Conservation (phyloP, 768 basidiomycete genomes). For the Cubamyces lactineus region DNA sequence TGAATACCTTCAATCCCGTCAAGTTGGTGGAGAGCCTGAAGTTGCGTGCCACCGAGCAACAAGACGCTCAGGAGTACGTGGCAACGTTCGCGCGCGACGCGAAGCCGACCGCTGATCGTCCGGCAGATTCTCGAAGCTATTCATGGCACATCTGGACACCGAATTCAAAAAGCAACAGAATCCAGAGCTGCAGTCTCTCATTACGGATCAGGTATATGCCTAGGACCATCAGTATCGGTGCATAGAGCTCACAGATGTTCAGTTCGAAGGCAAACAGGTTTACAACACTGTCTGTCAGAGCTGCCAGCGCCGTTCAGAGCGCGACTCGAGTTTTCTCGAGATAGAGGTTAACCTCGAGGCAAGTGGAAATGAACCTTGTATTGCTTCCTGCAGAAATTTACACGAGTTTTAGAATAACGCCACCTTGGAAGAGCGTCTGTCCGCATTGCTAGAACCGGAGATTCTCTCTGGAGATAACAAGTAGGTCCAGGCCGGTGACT, state of each 20-base stretch:
- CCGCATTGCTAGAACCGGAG: slow-evolving; percentile 69
- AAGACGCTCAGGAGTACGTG: slow-evolving; percentile 93
- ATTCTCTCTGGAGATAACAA: slow-evolving; percentile 80
- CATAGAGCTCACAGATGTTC: slow-evolving; percentile 7
- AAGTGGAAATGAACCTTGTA: slow-evolving; percentile 13
- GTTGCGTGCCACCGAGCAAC: slow-evolving; percentile 83
- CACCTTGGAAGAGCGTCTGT: slow-evolving; percentile 73
- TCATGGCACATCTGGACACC: slow-evolving; percentile 84
- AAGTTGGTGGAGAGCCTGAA: slow-evolving; percentile 85
- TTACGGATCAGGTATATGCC: slow-evolving; percentile 68
- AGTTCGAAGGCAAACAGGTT: slow-evolving; percentile 88
- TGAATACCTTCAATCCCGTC: slow-evolving; percentile 78
- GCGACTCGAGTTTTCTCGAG: slow-evolving; percentile 76
- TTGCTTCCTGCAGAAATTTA: not conserved
- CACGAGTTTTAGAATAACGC: slow-evolving; percentile 58
- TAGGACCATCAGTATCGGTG: slow-evolving; percentile 8
- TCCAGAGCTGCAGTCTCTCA: slow-evolving; percentile 62
- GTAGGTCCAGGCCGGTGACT: slow-evolving; percentile 44
- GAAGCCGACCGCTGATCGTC: not conserved
- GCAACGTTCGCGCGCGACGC: not conserved
- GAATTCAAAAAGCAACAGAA: slow-evolving; percentile 85
- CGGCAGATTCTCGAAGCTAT: slow-evolving; percentile 88
- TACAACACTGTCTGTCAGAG: slow-evolving; percentile 79
- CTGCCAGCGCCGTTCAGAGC: slow-evolving; percentile 73
- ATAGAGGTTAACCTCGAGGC: slow-evolving; percentile 87